Evolutionary conservation across 192 early-diverging fungal genomes (phyloP).

Genomic region (Geranomyces michiganensis): DNA sequence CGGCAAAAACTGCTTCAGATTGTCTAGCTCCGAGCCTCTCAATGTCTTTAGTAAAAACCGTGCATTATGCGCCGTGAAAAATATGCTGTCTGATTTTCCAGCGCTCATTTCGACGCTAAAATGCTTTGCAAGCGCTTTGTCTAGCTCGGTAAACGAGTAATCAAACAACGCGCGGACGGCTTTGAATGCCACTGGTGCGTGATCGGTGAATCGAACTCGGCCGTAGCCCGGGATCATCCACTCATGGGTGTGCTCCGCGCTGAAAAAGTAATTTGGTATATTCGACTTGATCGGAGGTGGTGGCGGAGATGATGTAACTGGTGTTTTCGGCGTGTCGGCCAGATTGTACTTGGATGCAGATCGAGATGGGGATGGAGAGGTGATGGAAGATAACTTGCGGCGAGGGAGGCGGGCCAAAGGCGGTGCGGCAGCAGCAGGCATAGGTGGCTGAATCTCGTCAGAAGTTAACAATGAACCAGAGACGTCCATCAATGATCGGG

Average conservation of each 20-base stretch:
- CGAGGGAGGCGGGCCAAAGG: not conserved
- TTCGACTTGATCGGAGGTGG: constrained; percentile 13
- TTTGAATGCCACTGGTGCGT: constrained; percentile 41
- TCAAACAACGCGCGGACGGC: constrained; percentile 36
- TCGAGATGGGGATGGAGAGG: not conserved
- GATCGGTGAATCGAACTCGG: constrained; percentile 37
- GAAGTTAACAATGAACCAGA: not conserved
- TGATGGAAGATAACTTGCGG: not conserved
- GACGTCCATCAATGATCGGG: constrained; percentile 6
- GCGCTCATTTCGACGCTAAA: constrained; percentile 21
- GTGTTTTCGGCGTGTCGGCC: not conserved
- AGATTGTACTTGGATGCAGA: not conserved
- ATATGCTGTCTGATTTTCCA: constrained; percentile 41
- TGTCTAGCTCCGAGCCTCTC: constrained; percentile 41
- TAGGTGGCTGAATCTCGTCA: not conserved
- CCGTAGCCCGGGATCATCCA: constrained; percentile 45
- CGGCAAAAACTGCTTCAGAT: constrained; percentile 38
- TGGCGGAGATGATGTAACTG: not conserved
- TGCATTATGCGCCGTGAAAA: constrained; percentile 37
- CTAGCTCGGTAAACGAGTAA: constrained; percentile 27
- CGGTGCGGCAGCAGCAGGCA: not conserved
- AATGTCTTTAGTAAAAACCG: constrained; percentile 48
- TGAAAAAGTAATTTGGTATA: constrained; percentile 22
- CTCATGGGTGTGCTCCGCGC: constrained; percentile 33
- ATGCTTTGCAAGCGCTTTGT: constrained; percentile 13